These are phyloP conservation scores for Nannizziopsis arthrosporioides DNA, from an alignment of 2,329 filamentous ascomycete genomes.

Conservation along the genomic window DNA sequence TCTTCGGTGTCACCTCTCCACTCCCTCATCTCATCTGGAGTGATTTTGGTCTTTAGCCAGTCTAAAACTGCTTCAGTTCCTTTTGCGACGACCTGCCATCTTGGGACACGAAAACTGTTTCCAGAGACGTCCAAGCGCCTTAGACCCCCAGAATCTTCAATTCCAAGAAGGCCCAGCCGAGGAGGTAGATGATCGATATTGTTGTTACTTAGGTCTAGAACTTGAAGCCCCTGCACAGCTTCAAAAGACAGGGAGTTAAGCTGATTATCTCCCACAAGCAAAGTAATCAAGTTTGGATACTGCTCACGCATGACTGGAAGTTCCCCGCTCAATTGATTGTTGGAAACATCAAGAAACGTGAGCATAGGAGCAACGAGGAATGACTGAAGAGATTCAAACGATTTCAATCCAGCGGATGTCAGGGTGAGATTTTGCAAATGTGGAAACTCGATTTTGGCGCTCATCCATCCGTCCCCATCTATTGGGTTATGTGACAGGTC, in stretches of 20 bases:
- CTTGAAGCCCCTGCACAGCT: slow-evolving; percentile 58
- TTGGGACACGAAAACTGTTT: slow-evolving; percentile 78
- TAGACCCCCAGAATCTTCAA: slow-evolving; percentile 42
- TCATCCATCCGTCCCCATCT: slow-evolving; percentile 52
- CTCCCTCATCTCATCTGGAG: slow-evolving; percentile 35
- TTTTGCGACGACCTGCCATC: slow-evolving; percentile 70
- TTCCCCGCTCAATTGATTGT: slow-evolving; percentile 61
- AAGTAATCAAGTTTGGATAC: slow-evolving; percentile 59
- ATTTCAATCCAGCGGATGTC: slow-evolving; percentile 59
- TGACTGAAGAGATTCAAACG: slow-evolving; percentile 53
- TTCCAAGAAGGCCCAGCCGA: slow-evolving; percentile 64
- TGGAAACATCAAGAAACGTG: slow-evolving; percentile 65
- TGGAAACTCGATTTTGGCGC: slow-evolving; percentile 56
- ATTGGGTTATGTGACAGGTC: slow-evolving; percentile 67
- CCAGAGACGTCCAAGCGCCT: slow-evolving; percentile 65
- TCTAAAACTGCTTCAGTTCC: slow-evolving; percentile 74
- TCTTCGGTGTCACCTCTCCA: slow-evolving; percentile 23
- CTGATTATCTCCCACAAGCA: slow-evolving; percentile 70
- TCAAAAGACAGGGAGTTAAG: slow-evolving; percentile 62
- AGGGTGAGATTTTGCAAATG: slow-evolving; percentile 67
- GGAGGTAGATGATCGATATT: slow-evolving; percentile 73
- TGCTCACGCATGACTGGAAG: slow-evolving; percentile 54
- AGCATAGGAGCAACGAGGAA: slow-evolving; percentile 63
- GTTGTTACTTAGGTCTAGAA: slow-evolving; percentile 73
- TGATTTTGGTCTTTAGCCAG: slow-evolving; percentile 69